Evolutionary conservation across 2,329 filamentous ascomycete species (phyloP).

Genomic region (Calonectria ilicicola): DNA sequence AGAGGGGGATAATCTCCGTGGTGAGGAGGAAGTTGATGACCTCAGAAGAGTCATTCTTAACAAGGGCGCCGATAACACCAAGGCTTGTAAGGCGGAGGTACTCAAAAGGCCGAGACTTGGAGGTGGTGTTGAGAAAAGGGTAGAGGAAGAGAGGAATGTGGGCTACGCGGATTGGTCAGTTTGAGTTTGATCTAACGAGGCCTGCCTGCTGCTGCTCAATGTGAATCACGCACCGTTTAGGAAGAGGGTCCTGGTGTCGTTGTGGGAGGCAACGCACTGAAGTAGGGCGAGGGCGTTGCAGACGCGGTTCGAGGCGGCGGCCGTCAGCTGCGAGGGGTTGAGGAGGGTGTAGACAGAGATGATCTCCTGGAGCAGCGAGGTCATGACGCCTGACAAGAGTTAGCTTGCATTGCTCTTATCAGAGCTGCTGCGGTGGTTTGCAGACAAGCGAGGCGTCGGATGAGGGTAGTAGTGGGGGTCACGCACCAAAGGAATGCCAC

Average conservation of each 20-base stretch:
- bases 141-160: conserved; percentile 98
- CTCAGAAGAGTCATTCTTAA: conserved; percentile 98
- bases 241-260: conserved; percentile 94
- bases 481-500: conserved; percentile 97
- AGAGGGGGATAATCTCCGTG: conserved; percentile 97
- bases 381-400: conserved; percentile 85
- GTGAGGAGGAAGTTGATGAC: conserved; percentile 99
- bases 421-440: not conserved
- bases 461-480: conserved; percentile 13
- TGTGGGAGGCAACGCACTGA: conserved; percentile 97
- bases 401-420: conserved; percentile 22
- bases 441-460: not conserved
- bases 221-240: conserved; percentile 78
- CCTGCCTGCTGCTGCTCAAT: not conserved
- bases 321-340: conserved; percentile 96
- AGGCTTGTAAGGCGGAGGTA: conserved; percentile 96
- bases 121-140: conserved; percentile 98
- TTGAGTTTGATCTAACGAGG: not conserved
- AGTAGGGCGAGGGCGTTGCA: conserved; percentile 96
- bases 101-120: conserved; percentile 96
- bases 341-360: conserved; percentile 98
- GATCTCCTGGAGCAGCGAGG: conserved; percentile 95
- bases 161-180: conserved; percentile 64
- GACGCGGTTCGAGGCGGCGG: conserved; percentile 95
- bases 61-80: conserved; percentile 94